Evolutionary conservation across 768 basidiomycete species (phyloP).

Genomic region (Panaeolus papilionaceus): DNA sequence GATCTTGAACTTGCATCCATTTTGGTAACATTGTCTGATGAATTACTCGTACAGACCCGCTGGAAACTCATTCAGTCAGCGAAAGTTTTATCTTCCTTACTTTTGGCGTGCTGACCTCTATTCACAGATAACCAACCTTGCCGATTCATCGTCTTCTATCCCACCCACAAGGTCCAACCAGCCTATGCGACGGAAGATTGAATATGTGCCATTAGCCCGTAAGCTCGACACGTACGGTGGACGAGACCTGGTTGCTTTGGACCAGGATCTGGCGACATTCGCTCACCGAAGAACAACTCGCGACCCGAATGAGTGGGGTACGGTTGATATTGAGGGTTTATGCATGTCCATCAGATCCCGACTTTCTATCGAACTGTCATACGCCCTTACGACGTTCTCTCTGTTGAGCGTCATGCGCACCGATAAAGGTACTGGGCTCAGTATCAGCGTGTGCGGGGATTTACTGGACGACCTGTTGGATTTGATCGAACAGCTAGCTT

Average conservation of each 20-base stretch:
- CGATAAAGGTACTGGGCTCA: conserved; percentile 72
- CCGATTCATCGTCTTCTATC: conserved; percentile 31
- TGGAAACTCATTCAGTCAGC: conserved; percentile 53
- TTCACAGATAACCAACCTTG: conserved; percentile 18
- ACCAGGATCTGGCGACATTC: conserved; percentile 60
- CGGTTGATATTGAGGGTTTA: conserved; percentile 89
- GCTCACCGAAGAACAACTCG: conserved; percentile 65
- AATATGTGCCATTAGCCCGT: conserved; percentile 84
- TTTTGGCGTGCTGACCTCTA: not conserved
- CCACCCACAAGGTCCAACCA: conserved; percentile 43
- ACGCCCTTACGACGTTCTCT: conserved; percentile 87
- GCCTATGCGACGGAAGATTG: conserved; percentile 79
- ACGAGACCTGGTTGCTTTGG: conserved; percentile 73
- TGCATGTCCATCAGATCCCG: conserved; percentile 93
- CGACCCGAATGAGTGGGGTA: conserved; percentile 86
- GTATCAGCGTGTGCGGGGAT: conserved; percentile 76
- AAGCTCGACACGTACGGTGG: conserved; percentile 82
- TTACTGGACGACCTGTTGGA: conserved; percentile 89
- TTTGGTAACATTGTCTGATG: conserved; percentile 23
- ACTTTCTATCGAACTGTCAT: conserved; percentile 83
- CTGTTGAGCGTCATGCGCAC: conserved; percentile 82
- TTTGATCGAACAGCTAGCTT: conserved; percentile 83
- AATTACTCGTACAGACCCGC: conserved; percentile 45
- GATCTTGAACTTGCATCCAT: conserved; percentile 30
- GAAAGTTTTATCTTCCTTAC: conserved; percentile 15